Conservation (phyloP, 2,329 filamentous ascomycete species). For the Fusarium sp. region DNA sequence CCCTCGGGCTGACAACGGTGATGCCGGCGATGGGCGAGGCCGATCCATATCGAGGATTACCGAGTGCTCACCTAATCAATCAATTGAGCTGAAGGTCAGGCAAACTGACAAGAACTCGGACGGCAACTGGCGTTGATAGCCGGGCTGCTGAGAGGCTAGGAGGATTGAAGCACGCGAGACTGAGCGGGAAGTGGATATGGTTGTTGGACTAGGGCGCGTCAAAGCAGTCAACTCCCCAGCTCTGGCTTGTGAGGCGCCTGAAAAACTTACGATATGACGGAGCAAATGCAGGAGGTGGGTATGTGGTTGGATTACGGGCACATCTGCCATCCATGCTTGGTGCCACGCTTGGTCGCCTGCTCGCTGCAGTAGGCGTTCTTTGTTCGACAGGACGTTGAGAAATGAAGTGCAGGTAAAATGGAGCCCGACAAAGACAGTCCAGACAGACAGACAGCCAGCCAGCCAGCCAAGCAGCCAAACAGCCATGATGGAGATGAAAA, state of each 20-base stretch:
- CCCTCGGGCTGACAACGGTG: background rate
- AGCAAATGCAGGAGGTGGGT: constrained; percentile 15
- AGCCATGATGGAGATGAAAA: background rate
- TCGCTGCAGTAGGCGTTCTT: constrained; percentile 2
- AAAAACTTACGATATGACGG: constrained; percentile 22
- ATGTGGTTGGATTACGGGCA: constrained; percentile 20
- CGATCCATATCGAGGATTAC: background rate
- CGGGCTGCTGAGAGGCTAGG: constrained; percentile 7
- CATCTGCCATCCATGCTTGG: background rate
- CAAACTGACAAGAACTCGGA: constrained; percentile 2
- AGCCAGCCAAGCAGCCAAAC: background rate
- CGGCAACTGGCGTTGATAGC: constrained; percentile 6
- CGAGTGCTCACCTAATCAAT: background rate
- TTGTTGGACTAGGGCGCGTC: constrained; percentile 6
- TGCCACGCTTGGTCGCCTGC: background rate
- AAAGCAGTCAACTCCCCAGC: constrained; percentile 2
- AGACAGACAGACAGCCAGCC: background rate
- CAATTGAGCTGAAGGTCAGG: background rate
- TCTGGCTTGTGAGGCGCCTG: constrained; percentile 1
- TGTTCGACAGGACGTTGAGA: constrained; percentile 13
- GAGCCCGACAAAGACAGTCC: background rate
- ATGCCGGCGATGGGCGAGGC: background rate
- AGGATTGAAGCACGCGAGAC: constrained; percentile 16
- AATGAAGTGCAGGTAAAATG: constrained; percentile 17
- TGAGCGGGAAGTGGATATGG: constrained; percentile 35